phyloP scores from a whole-genome alignment of 768 basidiomycete genomes.

The Thelephora aurantiotincta region DNA sequence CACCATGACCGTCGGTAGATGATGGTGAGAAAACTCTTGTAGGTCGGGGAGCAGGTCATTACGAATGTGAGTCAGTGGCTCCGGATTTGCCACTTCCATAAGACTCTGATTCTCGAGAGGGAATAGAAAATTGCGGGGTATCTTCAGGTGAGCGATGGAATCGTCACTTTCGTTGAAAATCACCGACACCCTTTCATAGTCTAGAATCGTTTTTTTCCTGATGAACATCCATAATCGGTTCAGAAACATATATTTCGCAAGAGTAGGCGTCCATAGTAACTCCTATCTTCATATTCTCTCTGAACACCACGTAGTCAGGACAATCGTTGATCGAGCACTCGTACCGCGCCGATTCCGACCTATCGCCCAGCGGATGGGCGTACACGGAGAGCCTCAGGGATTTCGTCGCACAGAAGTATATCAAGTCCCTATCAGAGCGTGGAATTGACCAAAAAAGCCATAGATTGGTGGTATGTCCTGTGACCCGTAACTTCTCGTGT shows the following conservation, averaged over 20 bases:
- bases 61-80: constrained; percentile 52
- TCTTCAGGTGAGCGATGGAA: constrained; percentile 42
- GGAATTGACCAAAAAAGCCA: constrained; percentile 48
- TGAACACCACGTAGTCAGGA: constrained; percentile 55
- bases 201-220: constrained; percentile 92
- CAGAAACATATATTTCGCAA: constrained; percentile 91
- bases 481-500: not conserved
- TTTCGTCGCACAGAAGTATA: constrained; percentile 75
- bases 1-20: too few relatives aligned
- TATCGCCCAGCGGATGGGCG: constrained; percentile 91
- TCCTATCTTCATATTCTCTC: not conserved
- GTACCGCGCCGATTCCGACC: constrained; percentile 95
- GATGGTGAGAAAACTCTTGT: not conserved
- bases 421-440: constrained; percentile 59
- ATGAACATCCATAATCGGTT: constrained; percentile 98
- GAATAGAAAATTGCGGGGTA: constrained; percentile 74
- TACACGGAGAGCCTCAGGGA: constrained; percentile 85
- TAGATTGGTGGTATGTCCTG: constrained; percentile 44
- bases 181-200: constrained; percentile 28
- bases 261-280: constrained; percentile 35
- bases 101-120: not conserved
- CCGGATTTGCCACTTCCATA: not conserved
- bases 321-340: constrained; percentile 97
- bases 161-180: not conserved
- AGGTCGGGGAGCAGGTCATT: constrained; percentile 94